A percentile compares a stretch with the other conserved stretches of the same genome.
These are phyloP conservation scores for Spiraea crenata DNA, from an alignment of 331 rosid genomes.

Conservation along the genomic window DNA sequence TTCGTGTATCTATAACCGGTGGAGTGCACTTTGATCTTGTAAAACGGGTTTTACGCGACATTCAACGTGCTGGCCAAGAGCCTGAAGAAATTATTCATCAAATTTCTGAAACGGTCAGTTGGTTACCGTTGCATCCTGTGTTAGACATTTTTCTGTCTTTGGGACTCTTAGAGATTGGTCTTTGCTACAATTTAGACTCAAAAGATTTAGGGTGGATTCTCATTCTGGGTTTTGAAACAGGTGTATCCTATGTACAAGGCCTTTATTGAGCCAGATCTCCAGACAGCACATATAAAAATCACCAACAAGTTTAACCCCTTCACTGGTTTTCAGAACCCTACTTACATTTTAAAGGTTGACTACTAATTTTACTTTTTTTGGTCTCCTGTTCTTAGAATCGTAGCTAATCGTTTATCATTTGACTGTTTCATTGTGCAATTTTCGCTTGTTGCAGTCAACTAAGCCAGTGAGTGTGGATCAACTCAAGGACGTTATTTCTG, in stretches of 20 bases:
- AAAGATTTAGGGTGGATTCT: slow-evolving; percentile 27
- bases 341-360: slow-evolving; percentile 84
- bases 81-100: slow-evolving; percentile 99
- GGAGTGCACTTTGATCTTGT: slow-evolving; percentile 99
- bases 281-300: slow-evolving; percentile 93
- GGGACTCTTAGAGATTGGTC: slow-evolving; percentile 16
- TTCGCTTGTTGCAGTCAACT: slow-evolving; percentile 56
- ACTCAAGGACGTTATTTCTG: slow-evolving; percentile 70
- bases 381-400: not conserved
- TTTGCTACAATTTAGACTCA: slow-evolving; percentile 1
- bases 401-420: slow-evolving; percentile 8
- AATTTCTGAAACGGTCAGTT: slow-evolving; percentile 82
- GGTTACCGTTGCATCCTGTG: slow-evolving; percentile 42
- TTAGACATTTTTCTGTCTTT: slow-evolving; percentile 14
- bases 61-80: slow-evolving; percentile 93
- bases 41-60: slow-evolving; percentile 95
- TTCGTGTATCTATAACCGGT: slow-evolving; percentile 95
- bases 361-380: not conserved
- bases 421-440: slow-evolving; percentile 6
- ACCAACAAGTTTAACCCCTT: slow-evolving; percentile 94
- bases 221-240: slow-evolving; percentile 35
- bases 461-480: slow-evolving; percentile 73
- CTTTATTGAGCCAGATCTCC: slow-evolving; percentile 97
- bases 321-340: slow-evolving; percentile 93
- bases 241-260: slow-evolving; percentile 99